phyloP scores from a whole-genome alignment of 768 basidiomycete species.

The Russula brevipes region DNA sequence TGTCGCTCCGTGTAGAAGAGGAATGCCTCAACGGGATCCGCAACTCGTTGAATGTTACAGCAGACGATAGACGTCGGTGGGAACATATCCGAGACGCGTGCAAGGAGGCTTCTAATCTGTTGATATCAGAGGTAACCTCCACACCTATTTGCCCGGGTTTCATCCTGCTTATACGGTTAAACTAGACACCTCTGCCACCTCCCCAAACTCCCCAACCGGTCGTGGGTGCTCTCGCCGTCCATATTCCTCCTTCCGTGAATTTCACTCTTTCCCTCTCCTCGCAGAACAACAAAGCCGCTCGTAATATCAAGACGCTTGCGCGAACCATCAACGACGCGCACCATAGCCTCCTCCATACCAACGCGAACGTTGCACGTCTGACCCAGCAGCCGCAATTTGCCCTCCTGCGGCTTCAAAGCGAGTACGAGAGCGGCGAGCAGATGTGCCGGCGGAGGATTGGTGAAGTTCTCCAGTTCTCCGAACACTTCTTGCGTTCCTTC shows the following conservation, averaged over 20 bases:
- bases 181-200: background rate
- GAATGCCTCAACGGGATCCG: slow-evolving; percentile 5
- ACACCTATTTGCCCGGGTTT: too few species aligned
- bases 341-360: background rate
- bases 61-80: slow-evolving; percentile 16
- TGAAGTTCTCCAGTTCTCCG: slow-evolving; percentile 11
- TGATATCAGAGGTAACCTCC: background rate
- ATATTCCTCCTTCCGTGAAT: background rate
- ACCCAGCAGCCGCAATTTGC: slow-evolving; percentile 3
- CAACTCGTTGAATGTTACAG: slow-evolving; percentile 11
- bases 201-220: background rate
- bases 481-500: slow-evolving; percentile 8
- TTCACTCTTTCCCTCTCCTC: background rate
- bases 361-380: background rate
- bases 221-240: background rate
- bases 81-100: slow-evolving; percentile 16
- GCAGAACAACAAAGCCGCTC: slow-evolving; percentile 8
- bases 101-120: slow-evolving; percentile 1
- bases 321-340: background rate
- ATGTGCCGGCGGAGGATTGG: slow-evolving; percentile 1
- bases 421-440: slow-evolving; percentile 2
- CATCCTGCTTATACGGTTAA: background rate
- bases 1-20: slow-evolving; percentile 6
- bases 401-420: slow-evolving; percentile 10
- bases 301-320: slow-evolving; percentile 12